Conservation (phyloP, 139 green algal species). For the Axilococcus clingmanii region DNA sequence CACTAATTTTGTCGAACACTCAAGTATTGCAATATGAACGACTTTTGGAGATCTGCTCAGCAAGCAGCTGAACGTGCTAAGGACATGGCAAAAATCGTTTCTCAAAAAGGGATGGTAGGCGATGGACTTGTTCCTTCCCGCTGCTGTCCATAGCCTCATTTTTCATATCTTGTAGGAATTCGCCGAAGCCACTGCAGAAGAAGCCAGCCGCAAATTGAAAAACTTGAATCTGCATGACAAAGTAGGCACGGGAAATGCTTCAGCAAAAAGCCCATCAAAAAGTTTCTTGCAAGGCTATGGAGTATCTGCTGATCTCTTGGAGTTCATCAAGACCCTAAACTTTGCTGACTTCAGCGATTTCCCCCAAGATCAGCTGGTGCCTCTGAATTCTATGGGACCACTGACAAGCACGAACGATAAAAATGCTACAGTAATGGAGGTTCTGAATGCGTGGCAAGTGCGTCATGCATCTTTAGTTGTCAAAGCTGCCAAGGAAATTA, state of each 20-base stretch:
- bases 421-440: background rate
- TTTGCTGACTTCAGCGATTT: constrained; percentile 39
- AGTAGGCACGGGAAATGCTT: background rate
- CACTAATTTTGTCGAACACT: too few species aligned
- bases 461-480: constrained; percentile 59
- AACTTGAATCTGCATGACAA: constrained; percentile 17
- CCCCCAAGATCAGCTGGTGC: too few species aligned
- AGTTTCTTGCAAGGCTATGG: constrained; percentile 26
- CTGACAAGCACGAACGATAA: background rate
- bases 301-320: constrained; percentile 24
- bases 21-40: background rate
- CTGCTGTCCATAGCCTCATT: background rate
- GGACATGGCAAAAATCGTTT: constrained; percentile 10
- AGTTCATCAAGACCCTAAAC: constrained; percentile 43
- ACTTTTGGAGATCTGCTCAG: constrained; percentile 8
- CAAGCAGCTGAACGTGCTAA: constrained; percentile 15
- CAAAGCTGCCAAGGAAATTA: constrained; percentile 47
- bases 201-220: constrained; percentile 22
- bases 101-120: constrained; percentile 19
- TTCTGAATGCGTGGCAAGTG: constrained; percentile 55
- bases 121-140: background rate
- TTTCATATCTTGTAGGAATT: constrained; percentile 10
- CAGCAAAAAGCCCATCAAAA: background rate
- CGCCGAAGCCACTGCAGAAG: constrained; percentile 19
- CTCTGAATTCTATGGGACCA: background rate